A percentile compares a stretch with the other conserved stretches of the same genome.
Conservation (phyloP, 257 asterid species). For the Coffea eugenioides region DNA sequence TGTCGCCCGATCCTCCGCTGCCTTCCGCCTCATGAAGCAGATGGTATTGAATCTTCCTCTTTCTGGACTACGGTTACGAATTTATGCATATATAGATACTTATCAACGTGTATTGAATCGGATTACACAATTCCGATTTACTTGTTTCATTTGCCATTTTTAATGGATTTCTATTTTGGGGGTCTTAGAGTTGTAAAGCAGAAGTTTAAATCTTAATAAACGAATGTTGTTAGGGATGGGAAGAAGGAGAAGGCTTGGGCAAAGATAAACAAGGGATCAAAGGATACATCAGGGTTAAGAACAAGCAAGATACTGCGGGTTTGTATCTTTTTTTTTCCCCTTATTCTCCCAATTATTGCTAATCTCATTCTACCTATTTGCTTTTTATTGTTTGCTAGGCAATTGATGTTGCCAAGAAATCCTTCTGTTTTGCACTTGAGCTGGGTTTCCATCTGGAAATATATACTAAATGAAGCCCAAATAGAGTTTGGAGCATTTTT, state of each 20-base stretch:
- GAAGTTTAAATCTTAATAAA: not conserved
- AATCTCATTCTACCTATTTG: not conserved
- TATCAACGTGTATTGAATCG: not conserved
- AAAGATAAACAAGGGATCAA: conserved; percentile 96
- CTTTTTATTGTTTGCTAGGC: too few relatives aligned
- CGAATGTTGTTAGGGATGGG: conserved; percentile 75
- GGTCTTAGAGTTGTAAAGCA: not conserved
- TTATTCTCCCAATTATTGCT: not conserved
- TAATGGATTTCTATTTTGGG: not conserved
- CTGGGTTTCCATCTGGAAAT: not conserved
- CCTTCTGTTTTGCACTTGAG: not conserved
- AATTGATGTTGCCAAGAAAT: not conserved
- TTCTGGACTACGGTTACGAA: not conserved
- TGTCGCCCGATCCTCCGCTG: conserved; percentile 81
- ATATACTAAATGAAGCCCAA: not conserved
- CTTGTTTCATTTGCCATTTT: not conserved
- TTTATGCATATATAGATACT: not conserved
- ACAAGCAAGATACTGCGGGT: conserved; percentile 91
- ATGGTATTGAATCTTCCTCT: conserved; percentile 48
- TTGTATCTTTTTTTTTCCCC: not conserved
- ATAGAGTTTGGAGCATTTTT: not conserved
- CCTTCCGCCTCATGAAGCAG: conserved; percentile 98
- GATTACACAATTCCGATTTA: not conserved
- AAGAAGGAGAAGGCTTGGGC: conserved; percentile 99
- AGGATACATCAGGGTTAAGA: conserved; percentile 82